These are phyloP conservation scores for Penicillium sp. DNA, from an alignment of 2,329 filamentous ascomycete genomes.

Conservation along the genomic window DNA sequence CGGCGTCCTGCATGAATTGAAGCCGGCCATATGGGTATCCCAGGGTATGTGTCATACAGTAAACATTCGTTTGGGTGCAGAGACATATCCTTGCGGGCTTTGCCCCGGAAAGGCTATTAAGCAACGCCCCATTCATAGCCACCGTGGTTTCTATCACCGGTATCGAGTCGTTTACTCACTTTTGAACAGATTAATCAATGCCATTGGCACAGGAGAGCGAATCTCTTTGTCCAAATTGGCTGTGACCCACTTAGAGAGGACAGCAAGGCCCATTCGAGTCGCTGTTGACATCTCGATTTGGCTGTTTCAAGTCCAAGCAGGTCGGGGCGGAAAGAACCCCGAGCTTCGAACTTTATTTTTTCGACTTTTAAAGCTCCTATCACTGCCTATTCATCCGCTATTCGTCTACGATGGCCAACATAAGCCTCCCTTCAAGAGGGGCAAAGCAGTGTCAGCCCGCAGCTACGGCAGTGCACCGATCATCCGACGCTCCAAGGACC, in stretches of 20 bases:
- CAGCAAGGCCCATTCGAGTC: slow-evolving; percentile 72
- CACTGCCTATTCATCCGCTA: slow-evolving; percentile 75
- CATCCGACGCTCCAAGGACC: slow-evolving; percentile 73
- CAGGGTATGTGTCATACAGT: slow-evolving; percentile 36
- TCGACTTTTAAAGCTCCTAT: slow-evolving; percentile 73
- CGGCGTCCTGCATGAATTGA: background rate
- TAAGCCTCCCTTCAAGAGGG: slow-evolving; percentile 83
- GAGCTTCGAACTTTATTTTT: slow-evolving; percentile 91
- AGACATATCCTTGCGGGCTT: slow-evolving; percentile 2
- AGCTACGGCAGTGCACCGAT: slow-evolving; percentile 62
- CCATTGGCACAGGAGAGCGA: slow-evolving; percentile 77
- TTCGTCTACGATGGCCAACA: slow-evolving; percentile 89
- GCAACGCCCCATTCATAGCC: slow-evolving; percentile 1
- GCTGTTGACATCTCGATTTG: slow-evolving; percentile 96
- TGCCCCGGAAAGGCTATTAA: background rate
- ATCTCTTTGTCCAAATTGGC: slow-evolving; percentile 81
- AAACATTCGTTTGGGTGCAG: background rate
- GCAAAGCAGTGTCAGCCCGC: slow-evolving; percentile 59
- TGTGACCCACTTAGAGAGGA: slow-evolving; percentile 69
- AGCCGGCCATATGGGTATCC: slow-evolving; percentile 41
- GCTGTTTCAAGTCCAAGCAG: slow-evolving; percentile 90
- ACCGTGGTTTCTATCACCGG: background rate
- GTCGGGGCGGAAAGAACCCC: slow-evolving; percentile 82
- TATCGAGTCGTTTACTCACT: slow-evolving; percentile 11
- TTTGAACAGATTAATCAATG: slow-evolving; percentile 72